These are phyloP conservation scores for Penicillium sp. DNA, from an alignment of 2,329 filamentous ascomycete genomes.

Conservation along the genomic window DNA sequence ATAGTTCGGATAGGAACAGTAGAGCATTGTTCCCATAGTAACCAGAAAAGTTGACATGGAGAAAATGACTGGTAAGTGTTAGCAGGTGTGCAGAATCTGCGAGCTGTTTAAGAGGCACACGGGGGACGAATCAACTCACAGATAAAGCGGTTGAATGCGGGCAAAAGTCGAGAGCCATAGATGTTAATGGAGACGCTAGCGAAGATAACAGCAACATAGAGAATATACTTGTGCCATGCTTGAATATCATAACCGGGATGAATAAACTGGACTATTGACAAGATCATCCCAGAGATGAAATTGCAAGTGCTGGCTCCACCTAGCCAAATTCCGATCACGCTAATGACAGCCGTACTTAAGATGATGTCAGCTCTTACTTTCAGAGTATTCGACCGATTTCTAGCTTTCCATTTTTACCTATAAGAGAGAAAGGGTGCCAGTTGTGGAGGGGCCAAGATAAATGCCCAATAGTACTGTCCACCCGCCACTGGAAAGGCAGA, in stretches of 20 bases:
- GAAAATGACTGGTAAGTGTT: no score
- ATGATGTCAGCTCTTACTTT: no score
- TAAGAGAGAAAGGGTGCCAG: conserved; percentile 6
- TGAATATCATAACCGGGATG: conserved; percentile 7
- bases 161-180: conserved; percentile 2
- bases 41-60: background rate
- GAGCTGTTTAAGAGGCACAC: no score
- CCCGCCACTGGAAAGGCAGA: conserved; percentile 7
- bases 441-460: background rate
- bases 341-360: background rate
- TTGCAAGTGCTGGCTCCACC: conserved; percentile 5
- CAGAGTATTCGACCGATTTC: no score
- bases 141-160: conserved; percentile 5
- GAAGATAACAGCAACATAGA: conserved; percentile 6
- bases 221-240: conserved; percentile 6
- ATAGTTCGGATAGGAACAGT: no score
- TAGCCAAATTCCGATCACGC: conserved; percentile 8
- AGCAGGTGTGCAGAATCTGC: no score
- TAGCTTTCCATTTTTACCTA: background rate
- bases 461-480: conserved; percentile 9
- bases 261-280: conserved; percentile 3
- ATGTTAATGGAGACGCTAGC: conserved; percentile 3
- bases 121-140: background rate
- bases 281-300: conserved; percentile 3
- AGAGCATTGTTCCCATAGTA: background rate